Evolutionary conservation across 2,329 filamentous ascomycete genomes (phyloP), one percentile per base, ranked within the genome.

Genomic region (Penicillium aurantiogriseum): DNA sequence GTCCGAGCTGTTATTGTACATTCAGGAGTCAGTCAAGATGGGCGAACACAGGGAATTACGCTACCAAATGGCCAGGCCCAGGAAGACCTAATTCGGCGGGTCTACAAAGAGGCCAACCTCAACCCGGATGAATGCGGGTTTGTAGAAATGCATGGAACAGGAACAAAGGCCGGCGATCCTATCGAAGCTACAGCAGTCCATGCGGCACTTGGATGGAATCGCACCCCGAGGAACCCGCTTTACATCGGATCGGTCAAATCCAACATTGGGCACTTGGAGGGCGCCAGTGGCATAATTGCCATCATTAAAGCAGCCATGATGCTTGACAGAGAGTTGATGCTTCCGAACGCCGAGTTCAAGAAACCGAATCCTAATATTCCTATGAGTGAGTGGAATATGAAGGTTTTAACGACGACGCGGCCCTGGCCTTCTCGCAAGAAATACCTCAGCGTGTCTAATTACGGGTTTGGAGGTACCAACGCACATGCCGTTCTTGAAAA

Each of bases 91-190:
- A 78, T 79, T 29, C 62, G 66, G 1, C 46, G 68, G 0, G 71
- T 72, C 0, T 80, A 81, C 54, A 47, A 48, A 13, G 66, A 68
- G 9, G 73, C 72, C 23, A 66, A 71, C 0, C 63, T 78, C 2
- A 68, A 75, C 42, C 61, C 62, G 1, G 58, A 63, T 10, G 63
- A 68, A 10, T 67, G 61, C 19, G 66, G 63, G 2, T 59, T 75
- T 63, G 58, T 68, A 69, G 49, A 79, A 84, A 66, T 81, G 79
- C 64, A 66, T 38, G 64, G 64, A 1, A 66, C 64, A 11, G 64
- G 64, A 27, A 66, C 21, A 81, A 86, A 78, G 49, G 78, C 80
- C 2, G 83, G 83, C 7, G 83, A 85, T 54, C 82, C 83, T 0
- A 79, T 83, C 29, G 83, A 85, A 55, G 61, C 61, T 13, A 40